Base-by-base conservation (phyloP, 192 early-diverging fungal genomes). In the Glomus cerebriforme region DNA sequence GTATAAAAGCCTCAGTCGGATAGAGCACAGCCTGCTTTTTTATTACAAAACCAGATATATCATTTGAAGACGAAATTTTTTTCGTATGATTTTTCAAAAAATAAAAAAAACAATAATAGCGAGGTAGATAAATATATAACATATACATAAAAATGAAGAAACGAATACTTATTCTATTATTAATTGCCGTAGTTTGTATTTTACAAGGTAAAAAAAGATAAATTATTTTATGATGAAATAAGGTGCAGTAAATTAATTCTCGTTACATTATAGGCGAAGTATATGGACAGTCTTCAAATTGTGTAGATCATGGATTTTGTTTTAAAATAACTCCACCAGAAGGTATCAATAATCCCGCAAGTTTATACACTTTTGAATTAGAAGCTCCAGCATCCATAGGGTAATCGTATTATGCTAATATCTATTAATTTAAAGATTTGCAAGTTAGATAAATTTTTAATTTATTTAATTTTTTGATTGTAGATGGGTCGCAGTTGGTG, bases 401-500 rank as follows among this genome's bases (percentile, higher is more conserved):
- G 49, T 54, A 54, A 54, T n/a, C 19, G 4, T 22, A 7, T 22
- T 19, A 22, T 19, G 5, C 15, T 19, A 49, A 19, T 49, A 47
- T 13, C 6, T 7, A 43, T 9, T 9, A 4, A 43, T 19, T 0
- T n/a, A 54, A 19, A 10, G 10, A 43, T 43, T 43, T 10, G 9
- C 10, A 10, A 43, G 10, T 43, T 43, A 43, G 12, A 43, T 43
- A 43, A 22, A 0, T 54, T 34, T 22, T 3, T 2, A 58, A 27
- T 45, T n/a, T 22, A 71, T 71, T 71, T 45, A 24, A 47, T 71
- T 71, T 1, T 31, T 17, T 13, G 15, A 34, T 60, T 12, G 37
- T 19, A 54, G 73, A 60, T 75, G 73, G 73, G 27, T 60, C 31
- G 73, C 54, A 22, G 2, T 75, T 60, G 73, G 73, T 2, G 8